Base-by-base conservation (phyloP, 768 basidiomycete genomes). In the Coprinellus micaceus region DNA sequence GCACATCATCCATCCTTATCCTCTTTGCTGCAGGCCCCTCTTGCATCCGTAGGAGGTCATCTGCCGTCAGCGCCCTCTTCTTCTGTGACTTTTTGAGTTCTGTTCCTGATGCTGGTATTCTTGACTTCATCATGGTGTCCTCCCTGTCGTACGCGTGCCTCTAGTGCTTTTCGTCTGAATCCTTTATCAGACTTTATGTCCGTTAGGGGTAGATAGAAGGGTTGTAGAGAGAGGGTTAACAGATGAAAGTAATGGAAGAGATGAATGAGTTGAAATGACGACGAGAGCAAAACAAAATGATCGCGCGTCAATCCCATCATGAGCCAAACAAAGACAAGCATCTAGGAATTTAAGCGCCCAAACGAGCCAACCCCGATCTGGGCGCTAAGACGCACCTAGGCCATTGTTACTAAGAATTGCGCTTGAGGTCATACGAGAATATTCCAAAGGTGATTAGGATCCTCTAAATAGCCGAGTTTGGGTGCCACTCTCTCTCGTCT, bases 11-110 rank as follows among this genome's bases (percentile, higher is more conserved):
- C 22, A 74, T 52, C 30, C 67, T 73, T 47, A 64, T 60, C 57
- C 71, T 74, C 63, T 84, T 82, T 2, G 62, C 56, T 1, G 64
- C 60, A 21, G 68, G 71, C 33, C 69, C 74, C 57, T 84, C 82
- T 59, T 76, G 76, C 50, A 69, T 65, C 57, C 71, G 74, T 47
- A 82, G 69, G 7, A 82, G 67, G 45, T 82, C 81, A 57, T 82
- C 82, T 0, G 73, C 65, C 36, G 75, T 77, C 24, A 77, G 54
- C 0, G 52, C 46, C n/a, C 56, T 64, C 58, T 59, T 71, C 68
- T 60, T 58, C 40, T n/a, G n/a, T n/a, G n/a, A n/a, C 43, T 15
- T 44, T 44, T 47, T 47, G 12, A 24, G 26, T 22, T 51, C 29
- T 17, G 21, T 48, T 49, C 6, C 53, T 39, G 19, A 10, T 57